Base-by-base conservation (phyloP, 23 red algal genomes). In the Porphyridium purpureum region DNA sequence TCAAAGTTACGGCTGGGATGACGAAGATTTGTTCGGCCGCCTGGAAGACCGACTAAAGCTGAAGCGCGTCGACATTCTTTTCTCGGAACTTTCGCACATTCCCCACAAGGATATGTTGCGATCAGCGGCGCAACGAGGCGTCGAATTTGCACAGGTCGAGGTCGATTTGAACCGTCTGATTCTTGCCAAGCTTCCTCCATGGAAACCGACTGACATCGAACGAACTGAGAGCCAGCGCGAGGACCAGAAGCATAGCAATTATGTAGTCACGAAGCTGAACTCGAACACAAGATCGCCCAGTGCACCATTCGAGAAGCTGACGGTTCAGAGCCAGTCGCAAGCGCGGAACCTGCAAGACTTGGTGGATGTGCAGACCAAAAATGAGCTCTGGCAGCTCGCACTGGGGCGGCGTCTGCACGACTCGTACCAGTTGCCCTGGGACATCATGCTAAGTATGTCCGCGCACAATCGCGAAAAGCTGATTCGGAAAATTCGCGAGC, bases 1-100 rank as follows among this genome's bases (percentile, higher is more conserved):
- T 33, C 69, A 85, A 52, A 76, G 62, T 1, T 76, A 76, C 46
- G 80, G 80, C 17, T 74, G 80, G 69, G 80, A 85, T 36, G 80
- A 85, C 60, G 67, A 73, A 49, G 80, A 85, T 14, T 33, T 85
- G 60, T 85, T 74, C 38, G 51, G 51, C 11, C 55, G 80, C 21
- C 52, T 85, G 40, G 21, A 5, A 19, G 55, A 55, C 14, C 41
- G 27, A 17, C 61, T 53, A 27, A 61, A 47, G 24, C 23, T 69
- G 4, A 35, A 70, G 25, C 73, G 65, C 49, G 28, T 52, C 29
- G 74, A 76, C 54, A 38, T 85, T 32, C 66, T 52, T 49, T 85
- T 74, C 38, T 49, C 73, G 33, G 53, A 74, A 22, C 40, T 85
- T 9, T 41, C 38, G 20, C 80, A 85, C 50, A 55, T 85, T 35